Conservation (phyloP, 1,139 yeast species). For the Blastobotrys persicus region DNA sequence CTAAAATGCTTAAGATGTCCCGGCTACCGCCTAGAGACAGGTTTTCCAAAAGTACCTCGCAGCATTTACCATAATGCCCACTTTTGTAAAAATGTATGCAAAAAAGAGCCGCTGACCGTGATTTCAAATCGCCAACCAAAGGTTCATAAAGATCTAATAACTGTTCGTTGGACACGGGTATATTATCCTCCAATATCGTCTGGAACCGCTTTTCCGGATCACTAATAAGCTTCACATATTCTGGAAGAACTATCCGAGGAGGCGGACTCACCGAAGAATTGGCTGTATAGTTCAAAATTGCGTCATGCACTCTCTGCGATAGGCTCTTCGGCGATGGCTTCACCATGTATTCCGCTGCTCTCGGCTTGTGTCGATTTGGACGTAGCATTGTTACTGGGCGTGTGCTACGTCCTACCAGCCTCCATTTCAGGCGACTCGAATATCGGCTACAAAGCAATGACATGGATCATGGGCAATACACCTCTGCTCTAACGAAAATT, state of each 20-base stretch:
- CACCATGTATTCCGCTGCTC: neutral
- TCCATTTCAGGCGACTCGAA: constrained; percentile 1
- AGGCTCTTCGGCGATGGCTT: neutral
- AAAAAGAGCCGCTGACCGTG: constrained; percentile 15
- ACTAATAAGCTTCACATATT: neutral
- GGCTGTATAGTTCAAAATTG: neutral
- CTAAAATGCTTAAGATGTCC: constrained; percentile 13
- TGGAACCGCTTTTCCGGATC: constrained; percentile 8
- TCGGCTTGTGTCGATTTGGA: neutral
- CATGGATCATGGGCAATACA: constrained; percentile 9
- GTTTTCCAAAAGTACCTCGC: constrained; percentile 18
- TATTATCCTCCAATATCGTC: constrained; percentile 8
- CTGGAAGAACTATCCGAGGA: constrained; percentile 4
- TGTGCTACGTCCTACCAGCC: constrained; percentile 8
- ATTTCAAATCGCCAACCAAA: constrained; percentile 13
- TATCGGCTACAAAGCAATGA: constrained; percentile 6
- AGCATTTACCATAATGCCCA: constrained; percentile 13
- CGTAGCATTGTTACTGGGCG: constrained; percentile 7
- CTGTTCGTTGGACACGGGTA: neutral
- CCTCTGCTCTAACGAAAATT: neutral
- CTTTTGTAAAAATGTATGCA: constrained; percentile 17
- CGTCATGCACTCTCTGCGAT: neutral
- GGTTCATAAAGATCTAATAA: constrained; percentile 13
- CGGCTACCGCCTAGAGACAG: constrained; percentile 16
- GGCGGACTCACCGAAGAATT: neutral